Base-by-base conservation (phyloP, 176 grass and related monocot genomes). In the Olyra latifolia region DNA sequence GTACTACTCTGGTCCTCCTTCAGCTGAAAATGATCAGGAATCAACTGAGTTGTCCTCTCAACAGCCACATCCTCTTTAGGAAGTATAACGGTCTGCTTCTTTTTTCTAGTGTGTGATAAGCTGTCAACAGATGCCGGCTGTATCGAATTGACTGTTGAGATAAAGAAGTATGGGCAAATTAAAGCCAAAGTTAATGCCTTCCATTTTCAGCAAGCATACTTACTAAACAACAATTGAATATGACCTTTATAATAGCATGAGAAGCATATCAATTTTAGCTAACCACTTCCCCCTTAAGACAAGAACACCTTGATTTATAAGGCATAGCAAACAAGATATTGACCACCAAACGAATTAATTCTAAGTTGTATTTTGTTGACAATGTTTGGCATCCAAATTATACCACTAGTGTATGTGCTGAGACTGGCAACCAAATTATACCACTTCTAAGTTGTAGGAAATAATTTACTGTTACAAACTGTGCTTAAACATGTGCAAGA, bases 281-380 rank as follows among this genome's bases (percentile, higher is more conserved):
- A 41, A 75, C 32, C 43, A 60, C 12, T 54, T 74, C 48, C 41
- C 53, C 62, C 22, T 69, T 53, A 67, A 76, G 5, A 80, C 28
- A 80, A 88, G 20, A 84, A 84, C 13, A 68, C 41, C 39, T 67
- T 46, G 39, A 59, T 73, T 44, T 68, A 67, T 68, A 80, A 70
- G 39, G 39, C 13, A 45, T 62, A 14, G 29, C 69, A 75, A 53
- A 43, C 42, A 79, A 79, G 40, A 50, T 55, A 70, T 54, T 66
- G 53, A 63, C 46, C 20, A 77, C 71, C 46, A 62, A 63, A 17
- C 4, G 56, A 75, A 80, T 38, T 35, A 54, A 19, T 69, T 80
- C 39, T 69, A 30, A 44, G 15, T 43, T 20, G 29, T 52, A 52
- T 42, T 42, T 24, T 62, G 48, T 29, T 3, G 17, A 53, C 23